Evolutionary conservation across 768 basidiomycete genomes (phyloP), one percentile per base, ranked within the genome.

Genomic region (Collybia nuda): DNA sequence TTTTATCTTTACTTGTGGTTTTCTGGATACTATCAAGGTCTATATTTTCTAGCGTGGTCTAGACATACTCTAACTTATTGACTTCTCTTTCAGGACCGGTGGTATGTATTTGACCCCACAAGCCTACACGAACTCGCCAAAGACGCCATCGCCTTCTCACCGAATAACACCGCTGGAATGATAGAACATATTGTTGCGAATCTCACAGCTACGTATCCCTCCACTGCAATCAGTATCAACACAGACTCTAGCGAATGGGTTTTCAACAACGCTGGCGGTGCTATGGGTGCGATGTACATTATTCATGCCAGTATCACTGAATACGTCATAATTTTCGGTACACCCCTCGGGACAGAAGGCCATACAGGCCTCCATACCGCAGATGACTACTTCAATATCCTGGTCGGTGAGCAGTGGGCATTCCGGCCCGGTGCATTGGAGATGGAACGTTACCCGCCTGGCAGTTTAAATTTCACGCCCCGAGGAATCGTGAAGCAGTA

Each of bases 291-390:
- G 26, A 98, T 99, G 96, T 97, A 94, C 67, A 80, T 98, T 70
- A 91, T 98, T 56, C 97, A 98, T 62, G 93, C 96, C n/a, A 88
- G 85, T 70, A 86, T 99, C 60, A 98, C 96, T 8, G 97, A 99
- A 74, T 99, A 96, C 72, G 81, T 93, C 58, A 93, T 93, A 65
- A 87, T 98, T 58, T 97, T 97, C 56, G 95, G 97, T 4, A 96
- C 95, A 0, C 93, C 97, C 0, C 77, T 98, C 8, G 97, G 97
- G 7, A 98, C 96, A 1, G 97, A 99, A 71, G 97, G 97, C 2
- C 97, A 98, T 64, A 81, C 86, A 12, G 97, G 97, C 6, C 59
- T 96, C 48, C 96, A 98, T 66, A 91, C 92, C 1, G 94, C 95
- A 1, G 97, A 99, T 64, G 97, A 99, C 66, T 98, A 98, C 69